phyloP scores from a whole-genome alignment of 306 rosid genomes.

The Sesbania bispinosa region DNA sequence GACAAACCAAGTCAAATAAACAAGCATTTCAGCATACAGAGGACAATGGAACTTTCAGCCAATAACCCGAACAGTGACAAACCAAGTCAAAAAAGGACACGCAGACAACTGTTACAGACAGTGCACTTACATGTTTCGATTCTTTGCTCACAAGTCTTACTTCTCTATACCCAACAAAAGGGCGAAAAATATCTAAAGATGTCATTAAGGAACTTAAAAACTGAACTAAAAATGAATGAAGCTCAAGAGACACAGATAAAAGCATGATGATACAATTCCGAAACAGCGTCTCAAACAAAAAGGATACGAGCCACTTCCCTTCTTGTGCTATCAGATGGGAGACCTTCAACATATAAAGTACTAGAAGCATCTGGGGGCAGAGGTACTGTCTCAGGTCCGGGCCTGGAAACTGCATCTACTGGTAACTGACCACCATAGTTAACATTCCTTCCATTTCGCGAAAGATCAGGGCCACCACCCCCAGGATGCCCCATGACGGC shows the following conservation, averaged over 20 bases:
- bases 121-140: constrained; percentile 64
- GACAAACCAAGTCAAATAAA: constrained; percentile 6
- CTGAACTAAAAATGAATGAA: not conserved
- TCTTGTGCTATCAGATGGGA: constrained; percentile 72
- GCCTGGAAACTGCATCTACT: constrained; percentile 53
- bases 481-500: constrained; percentile 44
- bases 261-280: not conserved
- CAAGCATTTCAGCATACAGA: constrained; percentile 19
- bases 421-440: constrained; percentile 54
- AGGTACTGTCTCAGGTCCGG: constrained; percentile 60
- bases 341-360: constrained; percentile 90
- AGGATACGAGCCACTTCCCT: constrained; percentile 96
- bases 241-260: constrained; percentile 9
- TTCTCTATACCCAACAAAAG: constrained; percentile 89
- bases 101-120: constrained; percentile 10
- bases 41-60: not conserved
- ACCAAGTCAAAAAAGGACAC: constrained; percentile 5
- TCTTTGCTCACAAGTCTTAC: constrained; percentile 88
- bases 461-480: constrained; percentile 45
- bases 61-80: constrained; percentile 6
- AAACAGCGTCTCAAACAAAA: constrained; percentile 23
- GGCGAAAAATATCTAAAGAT: constrained; percentile 73
- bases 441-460: constrained; percentile 49
- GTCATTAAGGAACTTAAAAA: constrained; percentile 31
- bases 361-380: constrained; percentile 82